phyloP scores from a whole-genome alignment of 140 eudicot genomes.

The Flaveria floridana region DNA sequence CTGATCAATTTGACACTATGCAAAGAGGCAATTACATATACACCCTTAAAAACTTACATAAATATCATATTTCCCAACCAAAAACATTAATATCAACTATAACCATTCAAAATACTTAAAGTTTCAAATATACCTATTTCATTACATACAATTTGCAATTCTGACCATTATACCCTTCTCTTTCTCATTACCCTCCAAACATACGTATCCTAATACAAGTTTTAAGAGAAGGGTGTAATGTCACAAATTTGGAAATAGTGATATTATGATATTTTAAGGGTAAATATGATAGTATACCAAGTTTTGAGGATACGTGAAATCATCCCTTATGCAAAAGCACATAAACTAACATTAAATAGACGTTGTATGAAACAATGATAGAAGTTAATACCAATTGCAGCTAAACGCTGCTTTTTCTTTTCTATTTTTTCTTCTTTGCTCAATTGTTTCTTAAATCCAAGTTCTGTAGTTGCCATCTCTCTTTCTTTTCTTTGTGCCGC shows the following conservation, averaged over 20 bases:
- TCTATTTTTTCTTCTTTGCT: conserved; percentile 80
- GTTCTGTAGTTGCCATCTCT: conserved; percentile 67
- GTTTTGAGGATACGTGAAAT: not conserved
- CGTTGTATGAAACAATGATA: conserved; percentile 11
- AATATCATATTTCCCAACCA: not conserved
- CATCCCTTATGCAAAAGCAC: conserved; percentile 3
- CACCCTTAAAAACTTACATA: not conserved
- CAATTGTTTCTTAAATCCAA: conserved; percentile 82
- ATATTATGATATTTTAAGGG: not conserved
- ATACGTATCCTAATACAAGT: not conserved
- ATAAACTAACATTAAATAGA: conserved; percentile 13
- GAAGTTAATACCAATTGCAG: conserved; percentile 77
- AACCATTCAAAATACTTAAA: not conserved
- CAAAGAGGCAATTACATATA: not conserved
- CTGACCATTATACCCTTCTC: not conserved
- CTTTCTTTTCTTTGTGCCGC: conserved; percentile 83
- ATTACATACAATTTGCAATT: not conserved
- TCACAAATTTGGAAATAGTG: not conserved
- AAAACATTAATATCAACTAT: not conserved
- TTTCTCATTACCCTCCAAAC: not conserved
- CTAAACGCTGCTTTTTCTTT: conserved; percentile 87
- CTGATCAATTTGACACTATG: not conserved
- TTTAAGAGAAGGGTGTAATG: not conserved
- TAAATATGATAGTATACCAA: not conserved
- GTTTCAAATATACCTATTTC: not conserved